These are phyloP conservation scores for Amphirosellinia nigrospora DNA, from an alignment of 495 filamentous ascomycete species.

Conservation along the genomic window DNA sequence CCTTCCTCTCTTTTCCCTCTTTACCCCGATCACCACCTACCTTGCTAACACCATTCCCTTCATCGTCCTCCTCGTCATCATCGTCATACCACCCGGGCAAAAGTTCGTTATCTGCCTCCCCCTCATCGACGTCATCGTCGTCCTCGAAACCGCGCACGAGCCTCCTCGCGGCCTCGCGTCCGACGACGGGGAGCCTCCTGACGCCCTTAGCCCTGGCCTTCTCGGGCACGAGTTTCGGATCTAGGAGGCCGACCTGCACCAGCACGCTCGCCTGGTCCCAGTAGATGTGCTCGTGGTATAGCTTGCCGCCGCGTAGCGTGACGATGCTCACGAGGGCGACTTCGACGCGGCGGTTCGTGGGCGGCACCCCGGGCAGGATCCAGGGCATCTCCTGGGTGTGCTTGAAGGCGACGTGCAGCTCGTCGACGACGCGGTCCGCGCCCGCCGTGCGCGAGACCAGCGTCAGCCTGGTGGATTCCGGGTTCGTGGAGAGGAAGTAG, in stretches of 20 bases:
- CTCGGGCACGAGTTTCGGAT: slow-evolving; percentile 57
- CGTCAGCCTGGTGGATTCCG: slow-evolving; percentile 64
- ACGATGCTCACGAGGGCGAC: slow-evolving; percentile 50
- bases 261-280: slow-evolving; percentile 83
- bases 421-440: slow-evolving; percentile 51
- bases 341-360: slow-evolving; percentile 55
- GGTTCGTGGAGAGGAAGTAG: slow-evolving; percentile 67
- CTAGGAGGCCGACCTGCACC: slow-evolving; percentile 71
- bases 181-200: slow-evolving; percentile 66
- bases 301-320: slow-evolving; percentile 63
- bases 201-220: slow-evolving; percentile 55
- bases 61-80: slow-evolving; percentile 27
- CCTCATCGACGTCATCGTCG: slow-evolving; percentile 57
- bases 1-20: slow-evolving; percentile 1
- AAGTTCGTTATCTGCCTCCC: slow-evolving; percentile 66
- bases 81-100: slow-evolving; percentile 57
- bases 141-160: slow-evolving; percentile 52
- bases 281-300: slow-evolving; percentile 75
- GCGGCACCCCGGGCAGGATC: slow-evolving; percentile 73
- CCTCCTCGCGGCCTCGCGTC: slow-evolving; percentile 67
- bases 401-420: slow-evolving; percentile 59
- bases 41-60: slow-evolving; percentile 1
- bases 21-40: neutral
- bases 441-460: slow-evolving; percentile 68
- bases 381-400: slow-evolving; percentile 72